These are phyloP conservation scores for Hydnomerulius pinastri DNA, from an alignment of 768 basidiomycete genomes.

Conservation along the genomic window DNA sequence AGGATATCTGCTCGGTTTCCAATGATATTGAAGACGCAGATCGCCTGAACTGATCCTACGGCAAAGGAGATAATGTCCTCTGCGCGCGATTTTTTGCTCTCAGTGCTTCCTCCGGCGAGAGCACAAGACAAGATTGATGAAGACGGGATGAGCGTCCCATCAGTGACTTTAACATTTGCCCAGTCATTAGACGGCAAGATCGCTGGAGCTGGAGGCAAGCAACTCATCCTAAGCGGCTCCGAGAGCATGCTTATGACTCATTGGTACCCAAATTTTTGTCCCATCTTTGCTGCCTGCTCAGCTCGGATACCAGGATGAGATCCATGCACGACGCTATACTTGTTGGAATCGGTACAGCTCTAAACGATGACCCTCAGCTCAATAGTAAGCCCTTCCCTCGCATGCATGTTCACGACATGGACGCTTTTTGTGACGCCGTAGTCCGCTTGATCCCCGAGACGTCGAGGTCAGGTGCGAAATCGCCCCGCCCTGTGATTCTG, in stretches of 20 bases:
- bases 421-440: constrained; percentile 24
- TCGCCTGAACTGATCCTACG: not conserved
- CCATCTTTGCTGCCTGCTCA: constrained; percentile 1
- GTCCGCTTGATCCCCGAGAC: constrained; percentile 56
- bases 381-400: constrained; percentile 58
- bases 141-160: constrained; percentile 41
- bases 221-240: constrained; percentile 79
- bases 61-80: not conserved
- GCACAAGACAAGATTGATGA: constrained; percentile 12
- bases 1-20: no score
- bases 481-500: constrained; percentile 85
- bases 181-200: constrained; percentile 90
- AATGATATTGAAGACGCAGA: no score
- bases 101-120: constrained; percentile 26
- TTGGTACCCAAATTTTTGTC: constrained; percentile 49
- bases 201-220: constrained; percentile 68
- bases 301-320: constrained; percentile 64
- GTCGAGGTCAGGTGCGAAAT: constrained; percentile 36
- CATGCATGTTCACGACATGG: not conserved
- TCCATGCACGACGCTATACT: constrained; percentile 92
- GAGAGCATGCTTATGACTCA: constrained; percentile 96
- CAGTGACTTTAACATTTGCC: constrained; percentile 82
- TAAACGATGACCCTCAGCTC: constrained; percentile 94
- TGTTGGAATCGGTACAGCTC: constrained; percentile 85
- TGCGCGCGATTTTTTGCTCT: constrained; percentile 28